Evolutionary conservation across 2,329 filamentous ascomycete species (phyloP).

Genomic region (Diplodia seriata): DNA sequence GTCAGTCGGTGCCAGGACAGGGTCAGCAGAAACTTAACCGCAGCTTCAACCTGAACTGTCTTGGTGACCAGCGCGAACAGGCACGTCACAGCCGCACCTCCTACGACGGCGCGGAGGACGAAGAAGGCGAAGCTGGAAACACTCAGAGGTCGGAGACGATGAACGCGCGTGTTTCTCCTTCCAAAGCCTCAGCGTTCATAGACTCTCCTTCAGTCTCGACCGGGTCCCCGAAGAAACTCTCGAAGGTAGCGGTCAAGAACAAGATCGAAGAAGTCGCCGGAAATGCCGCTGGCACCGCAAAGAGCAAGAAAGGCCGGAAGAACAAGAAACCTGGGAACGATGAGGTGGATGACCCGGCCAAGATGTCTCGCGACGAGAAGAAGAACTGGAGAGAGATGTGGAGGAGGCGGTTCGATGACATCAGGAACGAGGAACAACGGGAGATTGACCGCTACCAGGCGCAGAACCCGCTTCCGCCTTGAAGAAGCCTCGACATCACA

Average conservation of each 20-base stretch:
- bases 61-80: slow-evolving; percentile 37
- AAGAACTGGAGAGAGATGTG: slow-evolving; percentile 44
- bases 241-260: slow-evolving; percentile 54
- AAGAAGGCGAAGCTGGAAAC: slow-evolving; percentile 43
- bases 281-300: slow-evolving; percentile 44
- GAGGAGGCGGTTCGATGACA: slow-evolving; percentile 45
- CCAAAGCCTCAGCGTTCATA: slow-evolving; percentile 31
- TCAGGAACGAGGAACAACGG: slow-evolving; percentile 43
- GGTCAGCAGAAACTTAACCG: slow-evolving; percentile 40
- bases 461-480: slow-evolving; percentile 9
- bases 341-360: slow-evolving; percentile 39
- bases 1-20: slow-evolving; percentile 36
- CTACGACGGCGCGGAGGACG: slow-evolving; percentile 50
- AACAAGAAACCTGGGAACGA: slow-evolving; percentile 45
- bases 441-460: slow-evolving; percentile 27
- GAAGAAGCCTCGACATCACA: not conserved
- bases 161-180: slow-evolving; percentile 38
- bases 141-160: slow-evolving; percentile 34
- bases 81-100: slow-evolving; percentile 41
- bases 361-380: slow-evolving; percentile 49
- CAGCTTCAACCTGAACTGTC: slow-evolving; percentile 38
- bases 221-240: slow-evolving; percentile 46
- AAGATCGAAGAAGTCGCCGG: slow-evolving; percentile 57
- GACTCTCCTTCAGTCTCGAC: slow-evolving; percentile 40
- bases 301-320: slow-evolving; percentile 36